phyloP scores from a whole-genome alignment of 768 basidiomycete species.

The Boletus tomentosulus region DNA sequence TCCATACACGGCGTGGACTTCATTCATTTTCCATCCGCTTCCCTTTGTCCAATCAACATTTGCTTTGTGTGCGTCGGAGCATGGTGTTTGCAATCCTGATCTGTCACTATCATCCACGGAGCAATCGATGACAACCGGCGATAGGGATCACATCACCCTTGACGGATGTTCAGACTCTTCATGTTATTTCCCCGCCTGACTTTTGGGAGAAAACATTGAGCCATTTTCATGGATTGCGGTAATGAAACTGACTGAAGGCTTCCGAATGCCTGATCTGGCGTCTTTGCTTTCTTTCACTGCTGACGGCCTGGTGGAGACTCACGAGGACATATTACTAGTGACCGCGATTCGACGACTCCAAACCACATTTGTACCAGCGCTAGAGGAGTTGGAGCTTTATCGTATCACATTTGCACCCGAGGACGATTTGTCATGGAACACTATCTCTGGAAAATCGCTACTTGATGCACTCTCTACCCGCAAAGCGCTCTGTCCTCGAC shows the following conservation, averaged over 20 bases:
- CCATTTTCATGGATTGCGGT: background rate
- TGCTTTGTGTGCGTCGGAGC: background rate
- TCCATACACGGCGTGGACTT: no score
- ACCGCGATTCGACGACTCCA: background rate
- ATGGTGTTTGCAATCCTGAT: no score
- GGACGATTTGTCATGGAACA: background rate
- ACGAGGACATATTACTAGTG: background rate
- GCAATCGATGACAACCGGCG: no score
- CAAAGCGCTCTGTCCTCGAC: background rate
- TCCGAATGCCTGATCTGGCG: background rate
- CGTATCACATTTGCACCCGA: background rate
- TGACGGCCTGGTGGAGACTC: background rate
- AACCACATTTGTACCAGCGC: background rate
- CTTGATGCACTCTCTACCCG: background rate
- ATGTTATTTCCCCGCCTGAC: background rate
- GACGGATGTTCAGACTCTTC: background rate
- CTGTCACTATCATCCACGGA: no score
- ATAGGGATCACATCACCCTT: background rate
- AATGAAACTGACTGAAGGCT: background rate
- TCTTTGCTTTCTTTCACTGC: background rate
- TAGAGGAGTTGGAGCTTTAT: background rate
- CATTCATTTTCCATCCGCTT: no score
- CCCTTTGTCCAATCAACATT: no score
- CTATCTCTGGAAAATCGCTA: background rate
- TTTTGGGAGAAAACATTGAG: constrained; percentile 5